Base-by-base conservation (phyloP, 2,329 filamentous ascomycete species). In the Dactylellina cionopaga region DNA sequence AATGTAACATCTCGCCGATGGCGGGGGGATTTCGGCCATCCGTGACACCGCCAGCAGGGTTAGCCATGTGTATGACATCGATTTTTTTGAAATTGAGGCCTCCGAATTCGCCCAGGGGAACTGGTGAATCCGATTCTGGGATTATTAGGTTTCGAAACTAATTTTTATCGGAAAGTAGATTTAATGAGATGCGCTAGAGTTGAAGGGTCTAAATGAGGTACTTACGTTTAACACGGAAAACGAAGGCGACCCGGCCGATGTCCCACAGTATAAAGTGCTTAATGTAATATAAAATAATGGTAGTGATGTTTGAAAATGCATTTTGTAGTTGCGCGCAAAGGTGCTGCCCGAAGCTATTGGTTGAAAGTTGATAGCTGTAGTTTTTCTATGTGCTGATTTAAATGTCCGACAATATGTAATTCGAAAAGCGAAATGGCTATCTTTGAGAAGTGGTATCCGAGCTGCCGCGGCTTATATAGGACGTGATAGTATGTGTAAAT, bases 111-210 rank as follows among this genome's bases (percentile, higher is more conserved):
- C 29, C 52, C 0, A 72, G 25, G 5, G 44, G 44, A 10, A 72
- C 37, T 15, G 29, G 37, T 6, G 43, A 35, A n/a, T 29, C 35
- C 0, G 27, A 7, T 13, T 39, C 15, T 49, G 68, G 68, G n/a
- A 65, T 44, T 7, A 72, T 41, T 17, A 72, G 44, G 22, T 58
- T 60, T 52, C 46, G 51, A 47, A 72, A 72, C 68, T 72, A 19
- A 29, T 33, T 31, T 63, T 44, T 27, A 1, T 27, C n/a, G 13
- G 33, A 39, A 17, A 33, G n/a, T n/a, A n/a, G n/a, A 22, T 17
- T 17, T 5, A 7, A 6, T 11, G 7, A 43, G 39, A 47, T 47
- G 37, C 11, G 11, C 51, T 62, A 44, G 22, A 5, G 17, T 7
- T 52, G 2, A 15, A 31, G 46, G 5, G 29, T 3, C 3, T 27